Percentiles rank a stretch among this genome's conserved stretches.
phyloP scores from a whole-genome alignment of 2,329 filamentous ascomycete genomes.

The Colletotrichum cordylinicola region DNA sequence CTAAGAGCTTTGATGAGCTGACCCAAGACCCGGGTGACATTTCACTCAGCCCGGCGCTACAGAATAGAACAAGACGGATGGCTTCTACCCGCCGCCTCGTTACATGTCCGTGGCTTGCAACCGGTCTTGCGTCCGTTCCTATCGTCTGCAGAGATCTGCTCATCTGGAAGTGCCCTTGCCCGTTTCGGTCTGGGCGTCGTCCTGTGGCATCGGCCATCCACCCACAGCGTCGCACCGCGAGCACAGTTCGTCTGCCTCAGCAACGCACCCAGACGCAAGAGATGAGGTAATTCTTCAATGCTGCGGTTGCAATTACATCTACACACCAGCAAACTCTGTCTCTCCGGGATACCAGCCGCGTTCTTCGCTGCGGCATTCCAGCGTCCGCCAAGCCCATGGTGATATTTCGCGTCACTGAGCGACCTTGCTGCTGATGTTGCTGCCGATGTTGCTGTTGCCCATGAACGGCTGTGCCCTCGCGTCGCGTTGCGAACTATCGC shows the following conservation, averaged over 20 bases:
- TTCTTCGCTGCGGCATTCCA: not conserved
- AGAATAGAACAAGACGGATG: constrained; percentile 10
- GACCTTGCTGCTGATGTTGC: not conserved
- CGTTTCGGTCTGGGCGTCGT: not conserved
- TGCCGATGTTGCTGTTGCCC: not conserved
- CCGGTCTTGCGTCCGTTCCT: not conserved
- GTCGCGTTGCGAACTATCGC: not conserved
- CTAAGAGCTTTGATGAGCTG: not conserved
- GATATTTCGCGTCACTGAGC: not conserved
- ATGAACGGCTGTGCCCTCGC: not conserved
- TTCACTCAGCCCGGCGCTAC: not conserved
- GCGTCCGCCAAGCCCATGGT: not conserved
- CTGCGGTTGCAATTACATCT: not conserved
- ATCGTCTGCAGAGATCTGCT: not conserved
- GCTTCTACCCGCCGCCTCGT: constrained; percentile 8
- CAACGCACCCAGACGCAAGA: not conserved
- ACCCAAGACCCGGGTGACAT: not conserved
- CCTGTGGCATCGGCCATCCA: not conserved
- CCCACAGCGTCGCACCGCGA: not conserved
- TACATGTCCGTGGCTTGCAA: constrained; percentile 7
- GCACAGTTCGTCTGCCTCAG: not conserved
- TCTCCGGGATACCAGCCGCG: not conserved
- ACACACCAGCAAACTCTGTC: not conserved
- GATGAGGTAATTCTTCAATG: not conserved
- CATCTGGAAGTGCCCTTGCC: not conserved